A percentile compares a stretch with the other conserved stretches of the same genome.
Evolutionary conservation across 2,329 filamentous ascomycete genomes (phyloP).

Genomic region (Chrysoporthe cubensis): DNA sequence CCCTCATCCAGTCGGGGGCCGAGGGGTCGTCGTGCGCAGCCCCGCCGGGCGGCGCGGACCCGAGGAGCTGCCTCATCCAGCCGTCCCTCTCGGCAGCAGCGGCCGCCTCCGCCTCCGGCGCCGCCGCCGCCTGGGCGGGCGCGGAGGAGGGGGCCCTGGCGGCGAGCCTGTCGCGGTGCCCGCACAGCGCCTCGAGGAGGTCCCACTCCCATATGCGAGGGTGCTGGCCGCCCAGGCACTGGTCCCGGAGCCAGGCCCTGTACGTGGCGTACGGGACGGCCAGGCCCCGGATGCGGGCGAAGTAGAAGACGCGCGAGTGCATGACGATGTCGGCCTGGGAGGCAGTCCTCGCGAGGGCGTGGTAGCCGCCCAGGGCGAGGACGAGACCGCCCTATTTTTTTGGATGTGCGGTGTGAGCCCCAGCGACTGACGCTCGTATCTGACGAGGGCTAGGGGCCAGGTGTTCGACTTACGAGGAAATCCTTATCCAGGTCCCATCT

Average conservation of each 20-base stretch:
- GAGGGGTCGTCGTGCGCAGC: constrained; percentile 15
- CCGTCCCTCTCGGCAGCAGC: constrained; percentile 23
- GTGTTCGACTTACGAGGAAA: constrained; percentile 25
- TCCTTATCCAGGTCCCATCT: constrained; percentile 28
- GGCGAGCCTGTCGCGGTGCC: constrained; percentile 32
- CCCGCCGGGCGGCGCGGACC: not conserved
- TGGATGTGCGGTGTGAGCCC: not conserved
- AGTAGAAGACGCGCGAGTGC: constrained; percentile 60
- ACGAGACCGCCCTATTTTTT: constrained; percentile 25
- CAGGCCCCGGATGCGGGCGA: constrained; percentile 52
- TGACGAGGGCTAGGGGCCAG: not conserved
- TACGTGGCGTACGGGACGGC: constrained; percentile 70
- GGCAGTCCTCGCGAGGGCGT: constrained; percentile 25
- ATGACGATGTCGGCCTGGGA: constrained; percentile 29
- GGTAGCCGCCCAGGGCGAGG: constrained; percentile 27
- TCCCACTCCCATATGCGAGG: constrained; percentile 32
- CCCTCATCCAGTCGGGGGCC: constrained; percentile 50
- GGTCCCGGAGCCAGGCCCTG: constrained; percentile 61
- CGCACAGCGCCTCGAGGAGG: constrained; percentile 28
- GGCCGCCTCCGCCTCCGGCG: not conserved
- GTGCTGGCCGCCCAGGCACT: constrained; percentile 38
- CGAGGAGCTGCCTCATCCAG: constrained; percentile 23
- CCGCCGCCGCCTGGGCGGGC: not conserved
- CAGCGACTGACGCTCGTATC: not conserved
- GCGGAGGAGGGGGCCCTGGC: constrained; percentile 1